These are phyloP conservation scores for Cucumis cinereus DNA, from an alignment of 306 rosid species.

Conservation along the genomic window DNA sequence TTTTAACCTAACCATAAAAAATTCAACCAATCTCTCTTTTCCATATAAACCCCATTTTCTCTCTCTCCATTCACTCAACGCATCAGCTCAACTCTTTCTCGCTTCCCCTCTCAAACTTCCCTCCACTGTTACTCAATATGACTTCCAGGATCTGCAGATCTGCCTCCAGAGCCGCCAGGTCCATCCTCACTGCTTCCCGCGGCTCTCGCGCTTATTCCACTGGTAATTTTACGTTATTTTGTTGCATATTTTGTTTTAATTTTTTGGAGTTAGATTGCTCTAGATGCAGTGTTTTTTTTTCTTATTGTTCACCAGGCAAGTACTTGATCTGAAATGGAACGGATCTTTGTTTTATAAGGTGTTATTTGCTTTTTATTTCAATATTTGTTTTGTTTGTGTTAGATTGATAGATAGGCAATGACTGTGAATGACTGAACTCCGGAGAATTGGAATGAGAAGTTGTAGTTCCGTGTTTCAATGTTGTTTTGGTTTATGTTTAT, in stretches of 20 bases:
- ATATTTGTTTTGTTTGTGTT: background rate
- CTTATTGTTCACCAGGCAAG: too few species aligned
- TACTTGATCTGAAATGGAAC: background rate
- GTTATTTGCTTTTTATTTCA: background rate
- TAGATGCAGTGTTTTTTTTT: background rate
- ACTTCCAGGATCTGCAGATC: slow-evolving; percentile 55
- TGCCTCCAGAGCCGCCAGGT: slow-evolving; percentile 63
- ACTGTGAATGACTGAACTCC: background rate
- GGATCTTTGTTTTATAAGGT: background rate
- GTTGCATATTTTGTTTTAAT: background rate
- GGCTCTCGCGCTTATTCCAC: slow-evolving; percentile 55
- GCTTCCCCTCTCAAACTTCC: background rate
- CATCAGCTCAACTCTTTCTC: background rate
- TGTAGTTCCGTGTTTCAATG: background rate
- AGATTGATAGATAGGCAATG: background rate
- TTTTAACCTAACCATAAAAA: background rate
- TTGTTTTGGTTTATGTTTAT: background rate
- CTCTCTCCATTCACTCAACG: background rate
- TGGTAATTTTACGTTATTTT: background rate
- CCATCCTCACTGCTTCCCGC: slow-evolving; percentile 52
- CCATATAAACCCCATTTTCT: background rate
- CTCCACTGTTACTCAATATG: slow-evolving; percentile 22
- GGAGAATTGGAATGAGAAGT: background rate
- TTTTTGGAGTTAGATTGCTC: background rate
- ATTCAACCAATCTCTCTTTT: background rate